These are phyloP conservation scores for Metschnikowia lunata DNA, from an alignment of 805 yeast species.

Conservation along the genomic window DNA sequence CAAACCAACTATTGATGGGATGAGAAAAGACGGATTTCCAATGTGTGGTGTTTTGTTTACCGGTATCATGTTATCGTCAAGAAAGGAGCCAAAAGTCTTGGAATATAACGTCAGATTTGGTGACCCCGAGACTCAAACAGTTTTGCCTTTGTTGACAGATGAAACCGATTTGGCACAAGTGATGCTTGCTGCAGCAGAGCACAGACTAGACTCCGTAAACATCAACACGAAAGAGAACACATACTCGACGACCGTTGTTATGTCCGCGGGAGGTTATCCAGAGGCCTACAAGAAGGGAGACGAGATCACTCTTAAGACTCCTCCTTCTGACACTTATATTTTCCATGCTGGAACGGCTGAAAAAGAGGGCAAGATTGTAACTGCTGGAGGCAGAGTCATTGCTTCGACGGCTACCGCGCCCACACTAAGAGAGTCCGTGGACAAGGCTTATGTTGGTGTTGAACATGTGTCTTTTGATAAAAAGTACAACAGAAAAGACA, in stretches of 20 bases:
- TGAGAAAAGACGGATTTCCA: conserved; percentile 93
- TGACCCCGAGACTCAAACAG: conserved; percentile 98
- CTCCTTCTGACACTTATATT: conserved; percentile 59
- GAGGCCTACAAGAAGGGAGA: conserved; percentile 83
- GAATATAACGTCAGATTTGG: conserved; percentile 98
- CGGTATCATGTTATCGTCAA: conserved; percentile 85
- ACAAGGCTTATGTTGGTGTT: conserved; percentile 82
- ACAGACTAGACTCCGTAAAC: conserved; percentile 79
- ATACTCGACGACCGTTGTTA: conserved; percentile 86
- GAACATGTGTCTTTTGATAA: conserved; percentile 65
- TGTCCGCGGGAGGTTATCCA: conserved; percentile 98
- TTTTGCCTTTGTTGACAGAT: conserved; percentile 75
- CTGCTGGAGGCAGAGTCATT: conserved; percentile 95
- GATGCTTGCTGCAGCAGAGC: conserved; percentile 90
- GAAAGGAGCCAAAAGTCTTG: conserved; percentile 83
- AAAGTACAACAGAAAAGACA: conserved; percentile 85
- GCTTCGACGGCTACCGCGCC: conserved; percentile 86
- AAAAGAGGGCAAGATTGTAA: conserved; percentile 57
- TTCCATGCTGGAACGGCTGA: conserved; percentile 95
- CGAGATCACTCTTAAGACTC: conserved; percentile 54
- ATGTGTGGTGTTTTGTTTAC: conserved; percentile 95
- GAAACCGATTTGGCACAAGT: conserved; percentile 92
- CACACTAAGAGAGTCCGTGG: conserved; percentile 74
- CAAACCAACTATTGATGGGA: conserved; percentile 90
- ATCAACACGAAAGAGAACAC: conserved; percentile 50